phyloP scores from a whole-genome alignment of 768 basidiomycete species.

The Leccinum arenicola region DNA sequence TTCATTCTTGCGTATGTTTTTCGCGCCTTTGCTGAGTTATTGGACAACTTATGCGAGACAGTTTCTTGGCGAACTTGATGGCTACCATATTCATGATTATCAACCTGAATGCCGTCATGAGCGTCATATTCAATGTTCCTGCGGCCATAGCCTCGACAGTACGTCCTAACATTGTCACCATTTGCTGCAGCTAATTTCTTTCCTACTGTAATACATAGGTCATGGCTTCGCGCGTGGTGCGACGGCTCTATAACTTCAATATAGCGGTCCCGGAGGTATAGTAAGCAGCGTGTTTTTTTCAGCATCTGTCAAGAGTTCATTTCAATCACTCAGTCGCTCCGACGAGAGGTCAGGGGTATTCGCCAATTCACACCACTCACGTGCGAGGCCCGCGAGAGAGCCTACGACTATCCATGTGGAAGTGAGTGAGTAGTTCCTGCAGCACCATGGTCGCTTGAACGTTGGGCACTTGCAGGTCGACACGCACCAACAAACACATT shows the following conservation, averaged over 20 bases:
- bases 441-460: background rate
- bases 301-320: background rate
- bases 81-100: slow-evolving; percentile 62
- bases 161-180: slow-evolving; percentile 15
- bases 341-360: slow-evolving; percentile 20
- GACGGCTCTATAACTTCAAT: slow-evolving; percentile 53
- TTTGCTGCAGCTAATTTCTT: background rate
- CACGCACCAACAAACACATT: slow-evolving; percentile 27
- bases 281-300: slow-evolving; percentile 15
- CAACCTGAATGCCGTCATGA: slow-evolving; percentile 66
- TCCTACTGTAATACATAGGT: slow-evolving; percentile 36
- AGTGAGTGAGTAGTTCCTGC: slow-evolving; percentile 19
- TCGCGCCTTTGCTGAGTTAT: slow-evolving; percentile 18
- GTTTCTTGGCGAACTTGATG: slow-evolving; percentile 40
- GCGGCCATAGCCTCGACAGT: slow-evolving; percentile 55
- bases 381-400: slow-evolving; percentile 15
- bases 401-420: slow-evolving; percentile 33
- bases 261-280: slow-evolving; percentile 27
- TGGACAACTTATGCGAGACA: slow-evolving; percentile 20
- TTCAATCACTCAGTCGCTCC: slow-evolving; percentile 14
- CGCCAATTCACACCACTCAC: slow-evolving; percentile 15
- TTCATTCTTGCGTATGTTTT: slow-evolving; percentile 67
- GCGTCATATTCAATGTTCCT: slow-evolving; percentile 62
- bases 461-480: slow-evolving; percentile 22
- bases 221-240: slow-evolving; percentile 58